These are phyloP conservation scores for Nannochloris sp. DNA, from an alignment of 139 green algal genomes.

Conservation along the genomic window DNA sequence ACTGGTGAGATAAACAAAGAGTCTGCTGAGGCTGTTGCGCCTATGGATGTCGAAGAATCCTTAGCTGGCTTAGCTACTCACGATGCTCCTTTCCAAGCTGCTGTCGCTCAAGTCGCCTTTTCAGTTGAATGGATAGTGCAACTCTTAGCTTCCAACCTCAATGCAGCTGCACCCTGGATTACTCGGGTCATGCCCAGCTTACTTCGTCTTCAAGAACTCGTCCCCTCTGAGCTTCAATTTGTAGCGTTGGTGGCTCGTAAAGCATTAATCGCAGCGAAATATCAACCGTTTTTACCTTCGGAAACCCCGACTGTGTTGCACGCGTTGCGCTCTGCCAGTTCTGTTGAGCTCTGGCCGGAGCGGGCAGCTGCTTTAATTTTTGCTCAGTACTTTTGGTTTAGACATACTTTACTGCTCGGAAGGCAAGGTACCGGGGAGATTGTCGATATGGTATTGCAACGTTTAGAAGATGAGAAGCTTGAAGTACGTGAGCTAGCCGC, in stretches of 20 bases:
- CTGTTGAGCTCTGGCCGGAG: slow-evolving; percentile 51
- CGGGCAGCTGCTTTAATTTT: slow-evolving; percentile 60
- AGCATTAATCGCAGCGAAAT: slow-evolving; percentile 56
- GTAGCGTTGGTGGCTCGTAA: slow-evolving; percentile 42
- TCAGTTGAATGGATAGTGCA: slow-evolving; percentile 33
- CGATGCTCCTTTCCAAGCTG: neutral
- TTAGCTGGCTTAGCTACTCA: too few relatives aligned
- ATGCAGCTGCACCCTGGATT: slow-evolving; percentile 36
- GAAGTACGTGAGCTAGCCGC: slow-evolving; percentile 63
- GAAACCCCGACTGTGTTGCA: slow-evolving; percentile 18
- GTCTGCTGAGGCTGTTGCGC: neutral
- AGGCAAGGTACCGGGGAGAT: slow-evolving; percentile 1
- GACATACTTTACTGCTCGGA: slow-evolving; percentile 59
- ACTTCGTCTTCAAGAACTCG: slow-evolving; percentile 57
- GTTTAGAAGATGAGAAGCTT: slow-evolving; percentile 66
- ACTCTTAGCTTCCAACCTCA: slow-evolving; percentile 28
- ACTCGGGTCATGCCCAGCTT: slow-evolving; percentile 53
- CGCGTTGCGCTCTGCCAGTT: neutral
- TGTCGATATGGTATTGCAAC: slow-evolving; percentile 28
- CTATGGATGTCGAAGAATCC: neutral
- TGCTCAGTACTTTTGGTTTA: slow-evolving; percentile 76
- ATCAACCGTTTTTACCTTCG: slow-evolving; percentile 42
- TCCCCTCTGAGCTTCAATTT: slow-evolving; percentile 60
- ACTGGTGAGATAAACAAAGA: neutral
- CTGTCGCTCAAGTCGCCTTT: slow-evolving; percentile 12